Conservation (phyloP, 2,329 filamentous ascomycete species). For the Diaporthe sp. region DNA sequence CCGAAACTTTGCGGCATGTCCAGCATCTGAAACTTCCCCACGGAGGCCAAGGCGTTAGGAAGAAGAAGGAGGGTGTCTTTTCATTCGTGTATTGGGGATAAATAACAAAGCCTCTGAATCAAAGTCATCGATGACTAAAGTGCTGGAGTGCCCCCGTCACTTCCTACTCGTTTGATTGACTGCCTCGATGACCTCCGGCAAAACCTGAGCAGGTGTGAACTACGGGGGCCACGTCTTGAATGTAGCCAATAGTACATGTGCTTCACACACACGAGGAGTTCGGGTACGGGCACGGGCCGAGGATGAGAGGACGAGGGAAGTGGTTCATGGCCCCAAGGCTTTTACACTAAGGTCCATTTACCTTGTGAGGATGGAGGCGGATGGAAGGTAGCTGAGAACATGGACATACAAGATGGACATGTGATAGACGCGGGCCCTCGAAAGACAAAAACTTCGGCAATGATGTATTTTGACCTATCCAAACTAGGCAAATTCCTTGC, state of each 20-base stretch:
- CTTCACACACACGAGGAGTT: too few relatives aligned
- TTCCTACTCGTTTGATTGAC: background rate
- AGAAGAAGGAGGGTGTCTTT: constrained; percentile 26
- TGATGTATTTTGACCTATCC: constrained; percentile 30
- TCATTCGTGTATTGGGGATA: constrained; percentile 25
- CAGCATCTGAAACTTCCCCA: constrained; percentile 29
- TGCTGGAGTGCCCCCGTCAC: background rate
- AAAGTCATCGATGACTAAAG: background rate
- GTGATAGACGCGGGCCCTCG: background rate
- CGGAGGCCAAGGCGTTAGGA: constrained; percentile 39
- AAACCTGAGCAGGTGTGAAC: background rate
- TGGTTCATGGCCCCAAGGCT: background rate
- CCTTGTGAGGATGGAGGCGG: background rate
- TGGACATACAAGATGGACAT: background rate
- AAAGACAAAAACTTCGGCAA: background rate
- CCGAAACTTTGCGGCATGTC: constrained; percentile 33
- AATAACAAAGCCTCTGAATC: constrained; percentile 31
- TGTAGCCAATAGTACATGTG: background rate
- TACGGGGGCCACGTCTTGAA: background rate
- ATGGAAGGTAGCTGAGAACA: background rate
- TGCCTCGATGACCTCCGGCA: background rate
- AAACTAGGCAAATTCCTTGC: constrained; percentile 27
- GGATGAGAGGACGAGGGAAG: background rate
- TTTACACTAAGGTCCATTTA: background rate
- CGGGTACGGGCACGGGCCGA: background rate